Conservation (phyloP, 2,329 filamentous ascomycete genomes). For the Lanzia echinophila region DNA sequence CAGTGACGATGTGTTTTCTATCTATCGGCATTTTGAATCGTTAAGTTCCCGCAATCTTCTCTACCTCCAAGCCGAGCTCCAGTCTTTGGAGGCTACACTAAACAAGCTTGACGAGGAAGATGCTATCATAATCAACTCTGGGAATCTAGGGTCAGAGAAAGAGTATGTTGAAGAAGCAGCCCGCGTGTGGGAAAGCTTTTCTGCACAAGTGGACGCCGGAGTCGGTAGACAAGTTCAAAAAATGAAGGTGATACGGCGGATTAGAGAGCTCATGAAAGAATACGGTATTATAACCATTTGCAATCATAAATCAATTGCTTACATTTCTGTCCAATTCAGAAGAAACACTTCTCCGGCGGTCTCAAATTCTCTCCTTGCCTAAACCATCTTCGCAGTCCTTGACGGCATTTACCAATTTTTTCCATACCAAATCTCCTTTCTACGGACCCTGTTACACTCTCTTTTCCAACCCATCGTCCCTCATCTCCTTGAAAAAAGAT, state of each 20-base stretch:
- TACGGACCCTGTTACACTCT: not conserved
- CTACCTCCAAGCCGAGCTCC: conserved; percentile 11
- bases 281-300: conserved; percentile 1
- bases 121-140: not conserved
- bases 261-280: conserved; percentile 6
- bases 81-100: conserved; percentile 5
- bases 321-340: not conserved
- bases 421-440: not conserved
- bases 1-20: conserved; percentile 3
- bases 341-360: conserved; percentile 5
- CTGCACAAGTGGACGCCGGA: conserved; percentile 1
- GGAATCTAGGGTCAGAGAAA: not conserved
- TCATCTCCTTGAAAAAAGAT: not conserved
- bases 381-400: not conserved
- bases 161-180: conserved; percentile 3
- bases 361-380: not conserved
- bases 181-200: not conserved
- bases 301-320: no score
- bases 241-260: not conserved
- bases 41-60: conserved; percentile 10
- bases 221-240: not conserved
- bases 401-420: not conserved
- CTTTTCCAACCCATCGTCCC: not conserved
- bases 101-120: conserved; percentile 1
- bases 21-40: not conserved